phyloP scores from a whole-genome alignment of 495 filamentous ascomycete genomes.

The Cercophora sp. region DNA sequence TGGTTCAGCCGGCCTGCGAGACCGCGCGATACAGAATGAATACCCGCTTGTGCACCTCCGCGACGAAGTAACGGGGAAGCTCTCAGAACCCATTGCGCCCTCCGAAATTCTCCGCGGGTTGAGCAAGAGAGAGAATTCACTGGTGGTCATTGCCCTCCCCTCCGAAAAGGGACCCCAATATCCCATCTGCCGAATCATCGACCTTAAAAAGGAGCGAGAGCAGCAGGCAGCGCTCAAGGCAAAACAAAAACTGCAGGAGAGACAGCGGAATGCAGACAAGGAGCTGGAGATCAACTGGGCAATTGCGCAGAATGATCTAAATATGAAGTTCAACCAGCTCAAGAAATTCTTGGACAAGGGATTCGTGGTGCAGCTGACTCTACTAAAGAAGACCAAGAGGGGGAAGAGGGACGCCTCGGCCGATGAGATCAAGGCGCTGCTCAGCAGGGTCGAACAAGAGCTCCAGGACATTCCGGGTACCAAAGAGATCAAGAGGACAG shows the following conservation, averaged over 20 bases:
- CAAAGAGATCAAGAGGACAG: slow-evolving; percentile 37
- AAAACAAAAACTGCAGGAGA: slow-evolving; percentile 20
- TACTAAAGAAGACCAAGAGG: slow-evolving; percentile 43
- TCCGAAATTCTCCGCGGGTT: slow-evolving; percentile 44
- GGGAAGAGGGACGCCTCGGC: slow-evolving; percentile 24
- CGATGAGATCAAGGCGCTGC: slow-evolving; percentile 34
- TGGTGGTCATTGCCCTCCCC: slow-evolving; percentile 54
- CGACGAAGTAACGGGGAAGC: slow-evolving; percentile 38
- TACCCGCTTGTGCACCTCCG: too few species aligned
- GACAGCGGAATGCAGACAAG: slow-evolving; percentile 41
- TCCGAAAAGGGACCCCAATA: slow-evolving; percentile 15
- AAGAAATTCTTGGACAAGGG: slow-evolving; percentile 61
- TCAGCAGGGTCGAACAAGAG: slow-evolving; percentile 28
- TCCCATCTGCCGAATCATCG: slow-evolving; percentile 66
- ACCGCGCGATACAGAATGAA: too few species aligned
- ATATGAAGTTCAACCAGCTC: slow-evolving; percentile 57
- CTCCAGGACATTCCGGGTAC: slow-evolving; percentile 29
- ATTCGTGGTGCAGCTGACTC: slow-evolving; percentile 55
- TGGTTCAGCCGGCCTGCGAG: too few species aligned
- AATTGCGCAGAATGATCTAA: slow-evolving; percentile 64
- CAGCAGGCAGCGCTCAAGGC: slow-evolving; percentile 22
- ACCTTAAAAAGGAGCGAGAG: slow-evolving; percentile 33
- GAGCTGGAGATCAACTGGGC: slow-evolving; percentile 83
- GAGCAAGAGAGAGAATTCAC: slow-evolving; percentile 46
- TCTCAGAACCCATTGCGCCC: slow-evolving; percentile 44